Conservation (phyloP, 2,329 filamentous ascomycete genomes). For the Erysiphe pisi region DNA sequence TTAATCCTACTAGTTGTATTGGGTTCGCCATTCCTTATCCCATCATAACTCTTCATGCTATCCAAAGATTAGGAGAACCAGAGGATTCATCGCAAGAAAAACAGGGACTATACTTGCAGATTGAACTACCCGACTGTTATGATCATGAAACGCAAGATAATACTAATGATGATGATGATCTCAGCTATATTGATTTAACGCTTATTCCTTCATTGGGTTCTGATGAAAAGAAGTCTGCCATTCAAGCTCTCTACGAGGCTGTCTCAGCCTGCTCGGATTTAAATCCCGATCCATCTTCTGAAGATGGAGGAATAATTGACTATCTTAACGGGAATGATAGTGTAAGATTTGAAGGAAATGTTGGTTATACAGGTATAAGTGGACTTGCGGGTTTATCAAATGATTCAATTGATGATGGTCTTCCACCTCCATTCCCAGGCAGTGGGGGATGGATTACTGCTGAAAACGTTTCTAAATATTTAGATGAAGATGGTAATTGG, state of each 20-base stretch:
- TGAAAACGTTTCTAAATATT: slow-evolving; percentile 76
- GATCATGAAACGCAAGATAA: slow-evolving; percentile 48
- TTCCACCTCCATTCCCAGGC: slow-evolving; percentile 60
- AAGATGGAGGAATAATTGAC: slow-evolving; percentile 47
- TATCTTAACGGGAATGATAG: slow-evolving; percentile 43
- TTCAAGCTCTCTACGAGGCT: slow-evolving; percentile 47
- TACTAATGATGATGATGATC: slow-evolving; percentile 44
- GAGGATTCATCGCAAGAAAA: slow-evolving; percentile 39
- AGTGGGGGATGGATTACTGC: slow-evolving; percentile 80
- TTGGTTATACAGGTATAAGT: slow-evolving; percentile 38
- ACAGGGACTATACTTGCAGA: slow-evolving; percentile 53
- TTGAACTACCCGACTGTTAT: slow-evolving; percentile 50
- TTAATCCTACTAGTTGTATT: slow-evolving; percentile 46
- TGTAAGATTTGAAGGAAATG: slow-evolving; percentile 47
- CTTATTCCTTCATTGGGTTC: slow-evolving; percentile 45
- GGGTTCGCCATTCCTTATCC: slow-evolving; percentile 65
- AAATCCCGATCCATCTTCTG: slow-evolving; percentile 55
- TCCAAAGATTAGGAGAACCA: slow-evolving; percentile 46
- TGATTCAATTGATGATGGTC: slow-evolving; percentile 42
- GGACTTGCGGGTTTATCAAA: slow-evolving; percentile 48
- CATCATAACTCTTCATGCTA: slow-evolving; percentile 62
- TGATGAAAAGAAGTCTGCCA: slow-evolving; percentile 33
- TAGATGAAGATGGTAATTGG: slow-evolving; percentile 73
- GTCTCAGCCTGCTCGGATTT: slow-evolving; percentile 65
- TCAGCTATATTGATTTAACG: slow-evolving; percentile 51